Percentiles rank a stretch among this genome's conserved stretches.
Conservation (phyloP, 176 grass and related monocot species). For the Eremochloa ophiuroides region DNA sequence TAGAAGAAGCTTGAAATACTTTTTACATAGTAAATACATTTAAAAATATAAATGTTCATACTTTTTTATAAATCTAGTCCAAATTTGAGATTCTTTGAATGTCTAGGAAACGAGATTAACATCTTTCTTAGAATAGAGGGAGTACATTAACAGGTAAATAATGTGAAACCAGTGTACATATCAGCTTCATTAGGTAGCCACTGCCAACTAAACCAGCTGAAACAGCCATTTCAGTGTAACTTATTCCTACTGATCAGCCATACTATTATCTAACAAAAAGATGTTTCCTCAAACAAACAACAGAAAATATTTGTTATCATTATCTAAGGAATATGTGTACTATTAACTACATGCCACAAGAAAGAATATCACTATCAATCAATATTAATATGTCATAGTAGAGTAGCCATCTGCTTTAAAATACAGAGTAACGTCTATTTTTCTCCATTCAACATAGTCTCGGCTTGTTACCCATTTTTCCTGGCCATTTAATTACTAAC, state of each 20-base stretch:
- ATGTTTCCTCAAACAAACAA: neutral
- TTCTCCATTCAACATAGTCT: neutral
- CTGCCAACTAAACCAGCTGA: neutral
- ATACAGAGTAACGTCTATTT: neutral
- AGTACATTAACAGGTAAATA: too few relatives aligned
- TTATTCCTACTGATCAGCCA: neutral
- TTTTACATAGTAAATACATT: too few relatives aligned
- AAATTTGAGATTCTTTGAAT: too few relatives aligned
- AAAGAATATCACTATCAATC: too few relatives aligned
- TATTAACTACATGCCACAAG: too few relatives aligned
- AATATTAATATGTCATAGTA: neutral
- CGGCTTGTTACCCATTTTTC: neutral
- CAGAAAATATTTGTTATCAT: neutral
- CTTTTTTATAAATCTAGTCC: too few relatives aligned
- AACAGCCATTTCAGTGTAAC: neutral
- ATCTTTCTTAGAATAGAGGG: too few relatives aligned
- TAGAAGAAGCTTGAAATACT: too few relatives aligned
- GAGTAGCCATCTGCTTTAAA: neutral
- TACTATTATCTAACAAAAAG: neutral
- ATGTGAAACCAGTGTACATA: too few relatives aligned
- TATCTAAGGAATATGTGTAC: neutral
- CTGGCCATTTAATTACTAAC: neutral
- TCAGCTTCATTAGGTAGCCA: neutral
- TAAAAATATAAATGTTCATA: too few relatives aligned
- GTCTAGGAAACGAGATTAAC: too few relatives aligned